Conservation (phyloP, 2,329 filamentous ascomycete genomes). For the Beauveria sp. region DNA sequence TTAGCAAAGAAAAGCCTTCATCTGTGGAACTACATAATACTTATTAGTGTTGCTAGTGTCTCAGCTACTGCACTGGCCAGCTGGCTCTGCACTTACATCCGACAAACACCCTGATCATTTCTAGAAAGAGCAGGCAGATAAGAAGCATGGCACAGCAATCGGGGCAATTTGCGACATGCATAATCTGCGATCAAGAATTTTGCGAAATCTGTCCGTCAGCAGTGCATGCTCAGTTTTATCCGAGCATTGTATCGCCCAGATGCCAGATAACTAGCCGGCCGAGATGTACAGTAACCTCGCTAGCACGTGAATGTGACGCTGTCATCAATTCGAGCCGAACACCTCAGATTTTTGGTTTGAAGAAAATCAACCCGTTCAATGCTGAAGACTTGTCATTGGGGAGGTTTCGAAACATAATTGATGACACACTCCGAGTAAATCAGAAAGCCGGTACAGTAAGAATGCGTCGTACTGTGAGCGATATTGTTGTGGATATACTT, state of each 20-base stretch:
- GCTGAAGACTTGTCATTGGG: neutral
- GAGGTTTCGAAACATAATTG: neutral
- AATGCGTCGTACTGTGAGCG: neutral
- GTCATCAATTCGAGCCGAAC: neutral
- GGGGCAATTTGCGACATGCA: neutral
- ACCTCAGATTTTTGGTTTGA: neutral
- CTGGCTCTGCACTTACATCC: neutral
- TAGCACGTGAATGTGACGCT: neutral
- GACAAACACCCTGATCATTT: slow-evolving; percentile 1
- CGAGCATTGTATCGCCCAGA: neutral
- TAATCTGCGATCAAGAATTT: neutral
- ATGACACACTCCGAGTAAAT: neutral
- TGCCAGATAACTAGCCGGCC: neutral
- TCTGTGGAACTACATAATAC: neutral
- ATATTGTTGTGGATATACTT: neutral
- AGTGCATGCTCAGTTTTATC: neutral
- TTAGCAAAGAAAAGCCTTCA: neutral
- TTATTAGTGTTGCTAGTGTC: slow-evolving; percentile 1
- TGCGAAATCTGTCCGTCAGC: neutral
- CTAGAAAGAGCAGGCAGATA: neutral
- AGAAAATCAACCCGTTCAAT: neutral
- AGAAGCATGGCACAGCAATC: neutral
- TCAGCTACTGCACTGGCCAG: neutral
- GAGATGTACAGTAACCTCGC: neutral
- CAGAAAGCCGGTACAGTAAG: neutral